Conservation (phyloP, 2,329 filamentous ascomycete genomes). For the Claviceps arundinis region DNA sequence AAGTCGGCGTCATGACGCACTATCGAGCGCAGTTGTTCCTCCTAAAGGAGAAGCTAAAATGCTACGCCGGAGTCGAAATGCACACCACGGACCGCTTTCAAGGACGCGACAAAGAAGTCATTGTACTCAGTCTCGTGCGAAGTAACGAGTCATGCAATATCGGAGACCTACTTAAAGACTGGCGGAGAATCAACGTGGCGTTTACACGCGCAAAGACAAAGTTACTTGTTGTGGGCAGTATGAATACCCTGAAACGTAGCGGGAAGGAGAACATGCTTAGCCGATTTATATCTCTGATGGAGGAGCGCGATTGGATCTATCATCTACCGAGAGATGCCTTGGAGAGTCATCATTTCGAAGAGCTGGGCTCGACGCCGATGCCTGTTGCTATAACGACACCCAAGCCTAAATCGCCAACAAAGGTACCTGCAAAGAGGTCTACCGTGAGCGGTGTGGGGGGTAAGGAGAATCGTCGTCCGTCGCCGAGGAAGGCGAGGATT, state of each 20-base stretch:
- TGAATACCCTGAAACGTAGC: constrained; percentile 61
- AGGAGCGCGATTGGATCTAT: constrained; percentile 65
- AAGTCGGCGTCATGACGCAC: constrained; percentile 92
- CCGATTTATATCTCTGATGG: constrained; percentile 65
- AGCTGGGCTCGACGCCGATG: constrained; percentile 32
- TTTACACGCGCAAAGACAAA: constrained; percentile 90
- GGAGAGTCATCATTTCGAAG: constrained; percentile 55
- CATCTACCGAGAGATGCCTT: constrained; percentile 53
- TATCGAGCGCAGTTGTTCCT: constrained; percentile 86
- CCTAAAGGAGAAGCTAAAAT: constrained; percentile 58
- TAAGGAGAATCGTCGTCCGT: constrained; percentile 34
- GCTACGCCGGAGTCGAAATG: constrained; percentile 61
- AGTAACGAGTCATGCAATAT: constrained; percentile 72
- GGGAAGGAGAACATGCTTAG: constrained; percentile 64
- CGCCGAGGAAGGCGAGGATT: constrained; percentile 43
- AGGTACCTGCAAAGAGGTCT: constrained; percentile 17
- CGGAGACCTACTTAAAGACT: constrained; percentile 85
- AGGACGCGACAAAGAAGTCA: constrained; percentile 85
- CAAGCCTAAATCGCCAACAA: constrained; percentile 6
- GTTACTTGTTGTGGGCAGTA: constrained; percentile 75
- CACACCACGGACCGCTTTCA: constrained; percentile 97
- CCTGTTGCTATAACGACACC: constrained; percentile 10
- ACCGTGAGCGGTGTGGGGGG: constrained; percentile 11
- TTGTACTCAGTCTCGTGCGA: constrained; percentile 76
- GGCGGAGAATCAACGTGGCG: constrained; percentile 88